phyloP scores from a whole-genome alignment of 75 land plant species.

The Cunninghamia lanceolata region DNA sequence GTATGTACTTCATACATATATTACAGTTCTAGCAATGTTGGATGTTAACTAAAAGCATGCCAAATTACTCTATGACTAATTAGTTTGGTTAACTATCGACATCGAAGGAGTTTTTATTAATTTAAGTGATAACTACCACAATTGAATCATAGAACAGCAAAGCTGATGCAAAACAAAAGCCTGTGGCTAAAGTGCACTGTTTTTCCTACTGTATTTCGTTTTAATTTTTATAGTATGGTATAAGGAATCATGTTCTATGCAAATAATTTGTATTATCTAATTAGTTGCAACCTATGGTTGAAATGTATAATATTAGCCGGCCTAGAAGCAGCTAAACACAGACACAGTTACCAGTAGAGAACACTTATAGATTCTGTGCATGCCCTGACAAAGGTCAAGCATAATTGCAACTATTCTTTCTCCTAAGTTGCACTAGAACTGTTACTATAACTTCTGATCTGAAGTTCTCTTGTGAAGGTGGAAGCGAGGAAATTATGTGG shows the following conservation, averaged over 20 bases:
- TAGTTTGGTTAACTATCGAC: background rate
- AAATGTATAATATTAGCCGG: background rate
- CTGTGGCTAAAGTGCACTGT: background rate
- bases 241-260: background rate
- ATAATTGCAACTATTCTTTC: background rate
- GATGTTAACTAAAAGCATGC: background rate
- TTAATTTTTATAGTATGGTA: background rate
- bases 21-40: background rate
- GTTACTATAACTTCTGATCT: background rate
- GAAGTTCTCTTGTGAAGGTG: background rate
- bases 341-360: background rate
- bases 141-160: background rate
- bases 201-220: background rate
- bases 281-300: background rate
- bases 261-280: background rate
- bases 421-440: background rate
- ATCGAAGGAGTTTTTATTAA: background rate
- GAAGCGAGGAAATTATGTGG: background rate
- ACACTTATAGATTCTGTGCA: background rate
- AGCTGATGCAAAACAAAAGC: background rate
- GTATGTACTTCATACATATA: constrained; percentile 2
- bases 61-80: background rate
- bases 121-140: background rate
- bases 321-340: background rate
- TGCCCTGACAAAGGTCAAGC: background rate